Percentiles rank a stretch among this genome's conserved stretches.
Conservation (phyloP, 2,329 filamentous ascomycete species). For the Talaromyces funiculosus region DNA sequence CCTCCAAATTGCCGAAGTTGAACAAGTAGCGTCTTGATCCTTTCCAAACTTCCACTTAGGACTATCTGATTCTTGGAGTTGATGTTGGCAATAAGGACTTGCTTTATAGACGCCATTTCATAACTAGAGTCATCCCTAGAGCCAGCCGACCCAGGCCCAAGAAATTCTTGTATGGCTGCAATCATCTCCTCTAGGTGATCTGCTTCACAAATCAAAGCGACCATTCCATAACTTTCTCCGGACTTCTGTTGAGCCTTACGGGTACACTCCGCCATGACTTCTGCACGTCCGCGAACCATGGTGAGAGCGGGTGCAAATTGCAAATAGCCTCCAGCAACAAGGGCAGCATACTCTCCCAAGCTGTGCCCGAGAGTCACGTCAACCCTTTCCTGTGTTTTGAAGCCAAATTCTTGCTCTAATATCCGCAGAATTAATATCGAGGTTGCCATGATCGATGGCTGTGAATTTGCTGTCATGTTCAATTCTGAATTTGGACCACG, state of each 20-base stretch:
- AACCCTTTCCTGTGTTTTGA: conserved; percentile 62
- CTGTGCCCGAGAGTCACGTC: conserved; percentile 87
- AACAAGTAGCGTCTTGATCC: conserved; percentile 73
- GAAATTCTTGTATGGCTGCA: conserved; percentile 69
- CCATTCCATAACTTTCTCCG: conserved; percentile 87
- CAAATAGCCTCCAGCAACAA: conserved; percentile 79
- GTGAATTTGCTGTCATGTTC: conserved; percentile 78
- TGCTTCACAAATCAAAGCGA: conserved; percentile 83
- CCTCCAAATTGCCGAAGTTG: conserved; percentile 85
- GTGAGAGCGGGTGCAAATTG: conserved; percentile 70
- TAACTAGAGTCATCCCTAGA: conserved; percentile 62
- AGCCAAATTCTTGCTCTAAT: conserved; percentile 77
- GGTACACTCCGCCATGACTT: conserved; percentile 76
- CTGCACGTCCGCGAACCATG: conserved; percentile 70
- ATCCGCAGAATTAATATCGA: conserved; percentile 84
- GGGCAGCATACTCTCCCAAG: conserved; percentile 84
- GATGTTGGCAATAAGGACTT: conserved; percentile 87
- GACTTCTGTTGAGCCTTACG: conserved; percentile 58
- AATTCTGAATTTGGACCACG: conserved; percentile 71
- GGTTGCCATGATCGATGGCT: conserved; percentile 94
- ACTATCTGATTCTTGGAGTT: conserved; percentile 97
- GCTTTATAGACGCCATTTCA: conserved; percentile 69
- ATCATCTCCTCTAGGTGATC: conserved; percentile 66
- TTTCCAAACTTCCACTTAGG: conserved; percentile 76
- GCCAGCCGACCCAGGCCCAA: conserved; percentile 62